Evolutionary conservation across 352 stramenopile genomes (phyloP), one percentile per base, ranked within the genome.

Genomic region (Phytophthora aleatoria): DNA sequence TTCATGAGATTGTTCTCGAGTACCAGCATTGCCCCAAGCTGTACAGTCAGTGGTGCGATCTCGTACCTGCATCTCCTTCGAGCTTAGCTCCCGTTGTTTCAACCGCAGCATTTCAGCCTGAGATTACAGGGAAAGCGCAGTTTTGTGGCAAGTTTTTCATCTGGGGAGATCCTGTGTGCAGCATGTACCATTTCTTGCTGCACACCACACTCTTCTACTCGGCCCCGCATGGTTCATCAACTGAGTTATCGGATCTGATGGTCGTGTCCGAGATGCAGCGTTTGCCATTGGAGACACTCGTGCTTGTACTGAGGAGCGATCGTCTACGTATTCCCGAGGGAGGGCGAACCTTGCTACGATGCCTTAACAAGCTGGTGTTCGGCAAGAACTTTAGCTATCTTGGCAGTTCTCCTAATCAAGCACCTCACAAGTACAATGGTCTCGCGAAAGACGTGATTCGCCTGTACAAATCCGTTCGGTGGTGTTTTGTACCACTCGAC

Each of bases 121-220:
- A 76, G 43, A 28, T 11, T 33, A 50, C 52, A 2, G 71, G 61
- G 13, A 68, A 69, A 33, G 61, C 47, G 12, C 56, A 68, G 26
- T 56, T 81, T 51, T 27, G 57, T 45, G 70, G 73, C 45, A 70
- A 62, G 13, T 70, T 75, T 51, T 76, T 74, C 33, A n/a, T 83
- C 13, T 92, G 83, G 85, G 79, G 77, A 44, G 71, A 91, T 28
- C 71, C 67, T 3, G 53, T 91, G 4, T 90, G 81, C 67, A 89
- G 84, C 15, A 47, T 88, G 53, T 90, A 90, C 41, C 85, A 94
- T 58, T 90, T 81, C 44, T 50, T 94, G 36, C 67, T 89, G 13
- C 60, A 79, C 8, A 76, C 72, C 20, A 87, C 83, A 39, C 64
- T 92, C 4, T 94, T 94, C 45, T 91, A 90, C 42, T 63, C 72